Conservation (phyloP, 106 monocot species). For the Amphibolis antarctica region DNA sequence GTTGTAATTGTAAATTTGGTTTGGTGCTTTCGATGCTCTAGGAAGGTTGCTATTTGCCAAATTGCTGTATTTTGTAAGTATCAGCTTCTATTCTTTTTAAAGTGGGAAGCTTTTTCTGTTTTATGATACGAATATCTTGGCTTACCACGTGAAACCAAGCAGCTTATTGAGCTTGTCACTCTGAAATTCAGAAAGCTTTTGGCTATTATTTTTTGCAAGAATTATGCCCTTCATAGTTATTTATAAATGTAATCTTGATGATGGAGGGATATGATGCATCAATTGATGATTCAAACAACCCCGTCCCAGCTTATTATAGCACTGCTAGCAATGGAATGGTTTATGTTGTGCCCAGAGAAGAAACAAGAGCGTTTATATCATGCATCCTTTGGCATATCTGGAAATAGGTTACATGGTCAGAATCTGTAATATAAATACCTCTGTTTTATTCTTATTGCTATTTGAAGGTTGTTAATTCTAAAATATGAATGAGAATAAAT, state of each 20-base stretch:
- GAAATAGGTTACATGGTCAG: too few relatives aligned
- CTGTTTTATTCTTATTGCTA: too few relatives aligned
- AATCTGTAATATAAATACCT: too few relatives aligned
- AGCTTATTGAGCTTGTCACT: too few relatives aligned
- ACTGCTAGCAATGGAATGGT: conserved; percentile 19
- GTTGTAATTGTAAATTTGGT: conserved; percentile 11
- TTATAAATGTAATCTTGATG: too few relatives aligned
- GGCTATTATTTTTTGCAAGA: too few relatives aligned
- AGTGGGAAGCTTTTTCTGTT: conserved; percentile 1
- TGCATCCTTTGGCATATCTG: too few relatives aligned
- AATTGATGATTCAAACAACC: conserved; percentile 13
- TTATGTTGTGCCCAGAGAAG: conserved; percentile 26
- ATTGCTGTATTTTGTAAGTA: neutral
- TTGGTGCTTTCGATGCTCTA: conserved; percentile 3
- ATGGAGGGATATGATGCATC: neutral
- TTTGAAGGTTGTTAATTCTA: too few relatives aligned
- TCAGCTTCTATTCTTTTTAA: neutral
- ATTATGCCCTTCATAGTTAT: too few relatives aligned
- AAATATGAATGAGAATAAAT: too few relatives aligned
- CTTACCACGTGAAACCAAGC: neutral
- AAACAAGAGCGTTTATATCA: too few relatives aligned
- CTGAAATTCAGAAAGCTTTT: too few relatives aligned
- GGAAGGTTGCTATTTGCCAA: neutral
- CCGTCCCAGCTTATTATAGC: conserved; percentile 17
- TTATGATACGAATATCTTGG: conserved; percentile 3